A percentile compares a stretch with the other conserved stretches of the same genome.
Evolutionary conservation across 257 asterid genomes (phyloP).

Genomic region (Linderniella brevidens): DNA sequence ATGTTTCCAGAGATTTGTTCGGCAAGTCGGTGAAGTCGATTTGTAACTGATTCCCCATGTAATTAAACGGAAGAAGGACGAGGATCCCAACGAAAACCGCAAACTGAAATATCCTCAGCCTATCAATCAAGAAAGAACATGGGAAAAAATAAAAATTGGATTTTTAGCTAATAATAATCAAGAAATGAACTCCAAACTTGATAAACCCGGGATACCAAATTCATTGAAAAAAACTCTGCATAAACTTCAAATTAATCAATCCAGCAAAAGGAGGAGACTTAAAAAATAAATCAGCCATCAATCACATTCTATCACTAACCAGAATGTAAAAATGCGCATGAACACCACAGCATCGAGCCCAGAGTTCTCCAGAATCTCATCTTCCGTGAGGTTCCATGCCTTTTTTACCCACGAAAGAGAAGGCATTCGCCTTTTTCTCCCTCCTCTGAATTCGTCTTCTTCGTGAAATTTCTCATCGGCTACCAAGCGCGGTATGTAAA

Average conservation of each 20-base stretch:
- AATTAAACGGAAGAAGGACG: conserved; percentile 89
- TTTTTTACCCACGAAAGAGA: conserved; percentile 62
- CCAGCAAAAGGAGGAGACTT: too few relatives aligned
- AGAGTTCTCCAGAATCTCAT: conserved; percentile 42
- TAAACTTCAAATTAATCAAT: too few relatives aligned
- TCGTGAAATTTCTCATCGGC: conserved; percentile 40
- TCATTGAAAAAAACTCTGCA: too few relatives aligned
- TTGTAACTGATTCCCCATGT: conserved; percentile 70
- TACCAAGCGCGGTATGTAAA: conserved; percentile 69
- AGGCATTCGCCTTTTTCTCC: conserved; percentile 32
- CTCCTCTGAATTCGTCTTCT: conserved; percentile 18
- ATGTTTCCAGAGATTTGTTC: conserved; percentile 70
- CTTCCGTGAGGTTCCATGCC: conserved; percentile 83
- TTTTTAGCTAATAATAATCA: background rate
- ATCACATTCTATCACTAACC: conserved; percentile 40
- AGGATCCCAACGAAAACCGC: conserved; percentile 57
- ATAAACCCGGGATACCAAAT: too few relatives aligned
- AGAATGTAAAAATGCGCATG: conserved; percentile 72
- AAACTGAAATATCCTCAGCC: conserved; percentile 67
- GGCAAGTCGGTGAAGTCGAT: conserved; percentile 61
- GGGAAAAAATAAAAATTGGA: background rate
- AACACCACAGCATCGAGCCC: conserved; percentile 95
- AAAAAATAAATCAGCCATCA: too few relatives aligned
- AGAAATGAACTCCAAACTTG: background rate
- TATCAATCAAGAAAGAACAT: conserved; percentile 18